Evolutionary conservation across 768 basidiomycete species (phyloP).

Genomic region (Kwoniella shandongensis): DNA sequence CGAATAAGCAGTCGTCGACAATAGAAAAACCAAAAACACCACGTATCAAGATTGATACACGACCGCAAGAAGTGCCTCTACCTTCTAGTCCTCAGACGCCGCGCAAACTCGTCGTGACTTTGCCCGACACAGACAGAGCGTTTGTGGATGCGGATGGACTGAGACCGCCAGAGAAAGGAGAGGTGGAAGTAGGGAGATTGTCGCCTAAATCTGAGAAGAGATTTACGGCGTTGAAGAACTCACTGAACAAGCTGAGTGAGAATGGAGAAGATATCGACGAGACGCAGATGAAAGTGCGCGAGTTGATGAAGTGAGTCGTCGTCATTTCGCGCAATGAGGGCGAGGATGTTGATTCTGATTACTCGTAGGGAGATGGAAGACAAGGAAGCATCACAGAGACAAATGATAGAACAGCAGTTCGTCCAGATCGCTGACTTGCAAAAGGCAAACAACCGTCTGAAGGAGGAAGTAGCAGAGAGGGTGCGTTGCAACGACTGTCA

Average conservation of each 20-base stretch:
- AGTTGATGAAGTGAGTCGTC: conserved; percentile 78
- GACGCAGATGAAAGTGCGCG: conserved; percentile 75
- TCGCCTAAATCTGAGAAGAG: conserved; percentile 22
- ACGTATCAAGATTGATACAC: conserved; percentile 5
- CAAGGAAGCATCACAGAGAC: conserved; percentile 87
- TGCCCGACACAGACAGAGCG: neutral
- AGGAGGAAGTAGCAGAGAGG: conserved; percentile 64
- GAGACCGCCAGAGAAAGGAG: conserved; percentile 2
- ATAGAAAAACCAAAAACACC: conserved; percentile 4
- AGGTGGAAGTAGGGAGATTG: conserved; percentile 8
- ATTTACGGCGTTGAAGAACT: conserved; percentile 15
- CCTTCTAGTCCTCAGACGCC: conserved; percentile 14
- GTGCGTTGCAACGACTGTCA: conserved; percentile 20
- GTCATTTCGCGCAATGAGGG: neutral
- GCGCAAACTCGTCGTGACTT: neutral
- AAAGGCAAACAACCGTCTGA: conserved; percentile 75
- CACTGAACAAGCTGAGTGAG: conserved; percentile 15
- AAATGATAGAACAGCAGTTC: conserved; percentile 71
- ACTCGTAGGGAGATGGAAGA: conserved; percentile 84
- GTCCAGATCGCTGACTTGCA: conserved; percentile 62
- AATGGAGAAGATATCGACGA: conserved; percentile 53
- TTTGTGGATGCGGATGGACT: neutral
- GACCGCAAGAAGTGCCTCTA: conserved; percentile 16
- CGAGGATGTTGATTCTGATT: conserved; percentile 18
- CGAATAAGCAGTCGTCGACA: neutral